phyloP scores from a whole-genome alignment of 345 rosid genomes.

The Citrus medica region DNA sequence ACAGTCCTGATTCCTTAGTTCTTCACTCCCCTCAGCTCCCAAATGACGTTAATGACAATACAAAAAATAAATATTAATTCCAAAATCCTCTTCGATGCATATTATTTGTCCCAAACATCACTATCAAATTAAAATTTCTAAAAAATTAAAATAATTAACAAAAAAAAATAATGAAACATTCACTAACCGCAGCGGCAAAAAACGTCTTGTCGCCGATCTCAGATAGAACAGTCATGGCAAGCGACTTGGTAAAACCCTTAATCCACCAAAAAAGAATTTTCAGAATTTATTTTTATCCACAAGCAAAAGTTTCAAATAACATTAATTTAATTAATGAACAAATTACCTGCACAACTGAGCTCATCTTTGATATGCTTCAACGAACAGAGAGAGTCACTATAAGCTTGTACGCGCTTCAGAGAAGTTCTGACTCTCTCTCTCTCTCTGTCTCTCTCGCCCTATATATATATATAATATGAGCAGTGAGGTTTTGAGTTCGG shows the following conservation, averaged over 20 bases:
- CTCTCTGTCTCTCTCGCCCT: no score
- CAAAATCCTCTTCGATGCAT: background rate
- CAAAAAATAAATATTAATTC: background rate
- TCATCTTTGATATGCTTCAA: slow-evolving; percentile 35
- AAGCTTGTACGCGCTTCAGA: background rate
- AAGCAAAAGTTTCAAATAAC: background rate
- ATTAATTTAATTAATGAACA: background rate
- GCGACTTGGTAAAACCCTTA: slow-evolving; percentile 93
- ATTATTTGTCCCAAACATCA: background rate
- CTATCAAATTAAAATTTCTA: background rate
- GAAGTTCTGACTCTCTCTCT: background rate
- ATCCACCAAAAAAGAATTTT: background rate
- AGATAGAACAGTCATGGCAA: slow-evolving; percentile 92
- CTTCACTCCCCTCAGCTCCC: background rate
- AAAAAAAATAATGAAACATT: background rate
- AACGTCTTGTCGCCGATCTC: slow-evolving; percentile 99
- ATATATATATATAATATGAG: background rate
- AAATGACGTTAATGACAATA: background rate
- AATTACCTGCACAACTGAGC: slow-evolving; percentile 59
- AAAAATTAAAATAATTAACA: background rate
- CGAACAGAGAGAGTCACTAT: slow-evolving; percentile 2
- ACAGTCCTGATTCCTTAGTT: background rate
- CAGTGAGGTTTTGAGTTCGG: background rate
- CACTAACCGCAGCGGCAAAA: slow-evolving; percentile 92
- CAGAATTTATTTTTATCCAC: background rate